Evolutionary conservation across 1,284 basidiomycete genomes (phyloP).

Genomic region (Mycena citricolor): DNA sequence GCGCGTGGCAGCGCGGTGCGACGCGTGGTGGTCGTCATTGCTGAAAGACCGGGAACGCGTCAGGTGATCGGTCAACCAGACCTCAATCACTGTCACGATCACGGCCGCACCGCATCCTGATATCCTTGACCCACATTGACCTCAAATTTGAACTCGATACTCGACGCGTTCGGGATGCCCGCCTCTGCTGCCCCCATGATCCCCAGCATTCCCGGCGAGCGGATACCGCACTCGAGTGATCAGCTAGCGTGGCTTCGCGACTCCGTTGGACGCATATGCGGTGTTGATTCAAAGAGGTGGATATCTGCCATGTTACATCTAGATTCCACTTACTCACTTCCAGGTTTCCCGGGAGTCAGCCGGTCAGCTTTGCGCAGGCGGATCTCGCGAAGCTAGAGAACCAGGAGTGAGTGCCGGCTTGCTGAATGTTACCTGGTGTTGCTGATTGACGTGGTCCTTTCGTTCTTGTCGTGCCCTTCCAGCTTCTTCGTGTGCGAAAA

Average conservation of each 20-base stretch:
- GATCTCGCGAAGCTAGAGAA: conserved; percentile 78
- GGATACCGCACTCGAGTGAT: conserved; percentile 53
- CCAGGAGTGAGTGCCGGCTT: conserved; percentile 67
- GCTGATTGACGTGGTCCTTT: conserved; percentile 1
- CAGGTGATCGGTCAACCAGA: conserved; percentile 19
- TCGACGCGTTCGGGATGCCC: too few relatives aligned
- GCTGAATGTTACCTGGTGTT: conserved; percentile 6
- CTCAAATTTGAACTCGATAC: too few relatives aligned
- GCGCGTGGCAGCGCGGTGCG: conserved; percentile 12
- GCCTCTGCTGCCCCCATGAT: conserved; percentile 27
- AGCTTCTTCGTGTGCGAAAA: conserved; percentile 99
- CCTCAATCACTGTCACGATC: not conserved
- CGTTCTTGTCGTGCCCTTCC: conserved; percentile 9
- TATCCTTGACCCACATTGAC: conserved; percentile 10
- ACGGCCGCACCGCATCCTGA: conserved; percentile 11
- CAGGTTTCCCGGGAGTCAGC: conserved; percentile 93
- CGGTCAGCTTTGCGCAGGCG: conserved; percentile 77
- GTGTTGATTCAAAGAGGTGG: conserved; percentile 58
- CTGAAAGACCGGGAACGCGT: conserved; percentile 18
- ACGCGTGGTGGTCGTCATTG: conserved; percentile 23
- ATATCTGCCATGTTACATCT: not conserved
- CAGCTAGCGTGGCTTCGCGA: conserved; percentile 63
- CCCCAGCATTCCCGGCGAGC: conserved; percentile 65
- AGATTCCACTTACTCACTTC: conserved; percentile 11
- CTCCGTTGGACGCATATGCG: conserved; percentile 66